phyloP scores from a whole-genome alignment of 768 basidiomycete genomes.

The Leccinum sublutescens region DNA sequence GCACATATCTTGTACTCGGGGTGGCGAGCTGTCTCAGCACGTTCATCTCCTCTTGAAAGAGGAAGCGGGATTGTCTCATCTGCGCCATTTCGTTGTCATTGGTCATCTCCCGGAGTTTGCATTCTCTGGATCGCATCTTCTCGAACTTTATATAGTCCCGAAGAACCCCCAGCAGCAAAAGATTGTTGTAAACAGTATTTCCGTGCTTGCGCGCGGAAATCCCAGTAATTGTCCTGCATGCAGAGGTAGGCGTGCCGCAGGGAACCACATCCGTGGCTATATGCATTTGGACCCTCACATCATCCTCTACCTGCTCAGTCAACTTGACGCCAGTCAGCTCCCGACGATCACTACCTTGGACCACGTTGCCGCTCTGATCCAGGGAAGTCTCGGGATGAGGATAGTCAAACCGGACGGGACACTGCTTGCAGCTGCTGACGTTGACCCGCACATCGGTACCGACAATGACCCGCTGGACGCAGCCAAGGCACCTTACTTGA shows the following conservation, averaged over 20 bases:
- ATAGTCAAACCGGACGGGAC: conserved; percentile 16
- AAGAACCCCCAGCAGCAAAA: background rate
- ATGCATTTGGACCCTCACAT: conserved; percentile 16
- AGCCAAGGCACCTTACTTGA: conserved; percentile 7
- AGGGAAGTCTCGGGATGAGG: conserved; percentile 11
- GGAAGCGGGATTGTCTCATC: background rate
- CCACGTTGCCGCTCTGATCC: background rate
- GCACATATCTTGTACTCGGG: background rate
- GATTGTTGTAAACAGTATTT: conserved; percentile 14
- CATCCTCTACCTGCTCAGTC: conserved; percentile 11
- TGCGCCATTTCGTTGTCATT: conserved; percentile 10
- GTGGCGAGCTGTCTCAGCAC: background rate
- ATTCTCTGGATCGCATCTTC: conserved; percentile 18
- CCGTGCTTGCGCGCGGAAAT: conserved; percentile 10
- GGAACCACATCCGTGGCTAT: conserved; percentile 13
- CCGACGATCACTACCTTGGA: conserved; percentile 4
- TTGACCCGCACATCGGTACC: background rate
- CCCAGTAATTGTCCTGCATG: conserved; percentile 11
- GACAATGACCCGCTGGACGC: background rate
- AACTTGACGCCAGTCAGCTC: background rate
- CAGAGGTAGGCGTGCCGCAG: conserved; percentile 8
- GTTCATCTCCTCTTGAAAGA: conserved; percentile 8
- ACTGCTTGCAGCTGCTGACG: conserved; percentile 1
- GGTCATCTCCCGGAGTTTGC: conserved; percentile 17
- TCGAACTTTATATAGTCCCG: conserved; percentile 16